Base-by-base conservation (phyloP, 169 alveolate species). In the Eimeria zaria region DNA sequence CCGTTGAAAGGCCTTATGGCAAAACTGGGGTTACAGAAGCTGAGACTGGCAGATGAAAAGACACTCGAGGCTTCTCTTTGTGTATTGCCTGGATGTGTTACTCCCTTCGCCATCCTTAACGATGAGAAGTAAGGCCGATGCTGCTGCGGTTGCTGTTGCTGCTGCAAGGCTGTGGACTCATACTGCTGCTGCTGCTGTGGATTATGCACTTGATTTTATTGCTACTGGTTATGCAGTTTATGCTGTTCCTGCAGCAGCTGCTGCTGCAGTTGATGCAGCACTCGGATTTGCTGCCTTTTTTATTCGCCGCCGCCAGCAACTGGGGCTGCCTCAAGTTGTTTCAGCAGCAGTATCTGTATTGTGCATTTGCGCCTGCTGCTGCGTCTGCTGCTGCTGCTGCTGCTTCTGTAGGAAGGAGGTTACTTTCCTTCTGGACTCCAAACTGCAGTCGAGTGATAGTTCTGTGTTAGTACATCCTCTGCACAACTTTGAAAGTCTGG, bases 21-120 rank as follows among this genome's bases (percentile, higher is more conserved):
- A 89, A 80, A 78, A 53, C 96, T 98, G 73, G 96, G 97, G 8
- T 98, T 98, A n/a, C 90, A 96, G 81, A 97, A 97, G 58, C 95
- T 98, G 89, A 97, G 98, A 27, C 93, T 98, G 91, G 99, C 97
- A 2, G 99, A 98, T 78, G 98, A 97, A 80, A 97, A 96, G 78
- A 73, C 87, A 53, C 97, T 98, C 95, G 97, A 92, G 89, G 96
- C 78, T 58, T 95, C 97, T 62, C 95, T 97, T 20, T 97, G 97
- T 46, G 97, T 98, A 69, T 53, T 80, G 20, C 98, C 97, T 55
- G 99, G 99, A 8, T 94, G 96, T 80, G 97, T 98, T 30, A 96
- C 98, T 36, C 99, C 99, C 18, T 96, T 98, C 89, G 98, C 98
- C 76, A 76, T 97, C 27, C 97, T 97, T 92, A 95, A 92, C 89